Conservation (phyloP, 768 basidiomycete genomes). For the Leccinum arenicola region DNA sequence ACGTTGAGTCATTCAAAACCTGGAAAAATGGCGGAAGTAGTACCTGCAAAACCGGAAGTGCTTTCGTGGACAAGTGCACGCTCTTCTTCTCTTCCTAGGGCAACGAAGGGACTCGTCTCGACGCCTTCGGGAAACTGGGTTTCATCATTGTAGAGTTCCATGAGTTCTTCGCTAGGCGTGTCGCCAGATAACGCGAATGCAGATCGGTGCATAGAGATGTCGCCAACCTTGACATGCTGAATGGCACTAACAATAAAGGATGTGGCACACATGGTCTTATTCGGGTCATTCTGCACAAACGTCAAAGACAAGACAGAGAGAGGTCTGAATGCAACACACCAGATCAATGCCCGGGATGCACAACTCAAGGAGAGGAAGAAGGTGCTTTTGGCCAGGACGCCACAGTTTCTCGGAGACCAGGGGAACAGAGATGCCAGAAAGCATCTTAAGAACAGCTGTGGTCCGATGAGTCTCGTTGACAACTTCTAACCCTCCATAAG, state of each 20-base stretch:
- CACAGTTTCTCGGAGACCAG: constrained; percentile 76
- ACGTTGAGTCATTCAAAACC: not conserved
- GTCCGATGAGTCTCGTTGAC: constrained; percentile 96
- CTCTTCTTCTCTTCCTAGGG: constrained; percentile 62
- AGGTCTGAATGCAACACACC: constrained; percentile 37
- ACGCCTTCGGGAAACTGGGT: constrained; percentile 52
- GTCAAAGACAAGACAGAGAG: constrained; percentile 1
- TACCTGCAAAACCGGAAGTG: constrained; percentile 76
- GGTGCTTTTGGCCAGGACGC: constrained; percentile 84
- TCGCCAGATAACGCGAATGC: constrained; percentile 55
- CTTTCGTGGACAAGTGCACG: constrained; percentile 72
- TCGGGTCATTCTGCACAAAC: constrained; percentile 64
- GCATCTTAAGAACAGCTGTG: constrained; percentile 83
- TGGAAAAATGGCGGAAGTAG: constrained; percentile 8
- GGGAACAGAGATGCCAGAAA: constrained; percentile 73
- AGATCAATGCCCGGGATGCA: constrained; percentile 91
- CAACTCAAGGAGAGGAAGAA: constrained; percentile 84
- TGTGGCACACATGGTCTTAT: constrained; percentile 76
- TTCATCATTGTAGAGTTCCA: constrained; percentile 47
- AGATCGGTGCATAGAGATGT: constrained; percentile 62
- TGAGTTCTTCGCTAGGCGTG: constrained; percentile 50
- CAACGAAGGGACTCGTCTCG: constrained; percentile 32
- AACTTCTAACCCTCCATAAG: constrained; percentile 87
- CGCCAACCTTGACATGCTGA: constrained; percentile 76
- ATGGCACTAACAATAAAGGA: constrained; percentile 74